phyloP scores from a whole-genome alignment of 2,329 filamentous ascomycete genomes.

The Gaeumannomyces tritici region DNA sequence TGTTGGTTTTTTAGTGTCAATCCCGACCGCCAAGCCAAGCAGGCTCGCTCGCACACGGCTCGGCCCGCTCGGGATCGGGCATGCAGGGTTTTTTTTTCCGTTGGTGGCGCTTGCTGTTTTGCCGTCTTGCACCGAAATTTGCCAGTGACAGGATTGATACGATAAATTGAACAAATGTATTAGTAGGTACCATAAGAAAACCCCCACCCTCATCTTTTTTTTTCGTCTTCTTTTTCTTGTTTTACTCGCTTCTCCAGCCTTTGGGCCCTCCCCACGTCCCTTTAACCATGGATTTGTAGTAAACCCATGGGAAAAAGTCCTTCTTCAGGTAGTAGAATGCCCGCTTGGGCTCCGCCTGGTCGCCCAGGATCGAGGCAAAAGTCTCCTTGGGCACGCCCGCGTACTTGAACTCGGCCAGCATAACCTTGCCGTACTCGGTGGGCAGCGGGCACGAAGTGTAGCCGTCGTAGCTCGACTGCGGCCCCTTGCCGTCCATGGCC shows the following conservation, averaged over 20 bases:
- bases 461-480: slow-evolving; percentile 25
- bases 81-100: too few species aligned
- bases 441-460: slow-evolving; percentile 36
- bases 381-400: slow-evolving; percentile 35
- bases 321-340: slow-evolving; percentile 34
- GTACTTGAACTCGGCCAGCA: slow-evolving; percentile 39
- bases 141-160: too few species aligned
- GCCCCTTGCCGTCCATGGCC: slow-evolving; percentile 22
- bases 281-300: slow-evolving; percentile 42
- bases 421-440: slow-evolving; percentile 32
- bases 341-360: slow-evolving; percentile 27
- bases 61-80: too few species aligned
- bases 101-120: too few species aligned
- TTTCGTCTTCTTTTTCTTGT: too few species aligned
- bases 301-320: slow-evolving; percentile 46
- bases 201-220: too few species aligned
- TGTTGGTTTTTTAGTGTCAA: too few species aligned
- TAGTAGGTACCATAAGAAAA: too few species aligned
- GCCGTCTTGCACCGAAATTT: too few species aligned
- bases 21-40: too few species aligned
- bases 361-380: slow-evolving; percentile 20
- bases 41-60: too few species aligned
- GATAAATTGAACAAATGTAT: too few species aligned
- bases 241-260: slow-evolving; percentile 21
- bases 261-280: slow-evolving; percentile 44